Evolutionary conservation across 2,329 filamentous ascomycete genomes (phyloP), one percentile per base, ranked within the genome.

Genomic region (Trichoderma brevicompactum): DNA sequence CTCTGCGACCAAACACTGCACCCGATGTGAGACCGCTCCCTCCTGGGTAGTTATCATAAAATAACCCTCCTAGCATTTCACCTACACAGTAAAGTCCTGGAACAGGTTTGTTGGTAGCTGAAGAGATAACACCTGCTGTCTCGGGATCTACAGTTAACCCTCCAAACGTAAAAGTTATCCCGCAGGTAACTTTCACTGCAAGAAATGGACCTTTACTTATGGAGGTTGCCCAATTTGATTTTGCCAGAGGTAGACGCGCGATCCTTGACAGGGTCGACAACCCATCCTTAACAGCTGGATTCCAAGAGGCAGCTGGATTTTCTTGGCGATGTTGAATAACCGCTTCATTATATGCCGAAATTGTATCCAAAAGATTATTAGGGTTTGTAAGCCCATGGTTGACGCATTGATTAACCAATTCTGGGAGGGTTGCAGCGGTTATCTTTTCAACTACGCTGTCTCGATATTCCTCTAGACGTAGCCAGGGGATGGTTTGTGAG

Each of bases 121-220:
- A 76, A 2, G 78, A 80, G 13, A 89, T 72, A 0, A 89, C 82
- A 3, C 78, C 79, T 0, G 84, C 80, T 0, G 84, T 87, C 28
- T 83, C 73, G 0, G 85, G 80, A 55, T 86, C 80, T 2, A 88
- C 82, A 5, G 80, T 79, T 7, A 90, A 74, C 0, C 88, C 87
- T 1, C 87, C 88, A 75, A 90, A 91, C 0, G 88, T 90, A 69
- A 90, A 91, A 0, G 87, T 90, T 15, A 91, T 82, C 1, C 89
- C 88, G 52, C 85, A 87, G 4, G 83, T 84, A 28, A 28, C 23
- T 28, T 2, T 85, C 52, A 90, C 83, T 1, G 88, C 88, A 28
- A 88, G 74, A 70, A 87, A 90, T 0, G 88, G 88, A 0, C 79
- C 77, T 67, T 84, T 73, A 43, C 82, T 79, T 7, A 91, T 69